Base-by-base conservation (phyloP, 306 rosid species). In the Ammopiptanthus mongolicus region DNA sequence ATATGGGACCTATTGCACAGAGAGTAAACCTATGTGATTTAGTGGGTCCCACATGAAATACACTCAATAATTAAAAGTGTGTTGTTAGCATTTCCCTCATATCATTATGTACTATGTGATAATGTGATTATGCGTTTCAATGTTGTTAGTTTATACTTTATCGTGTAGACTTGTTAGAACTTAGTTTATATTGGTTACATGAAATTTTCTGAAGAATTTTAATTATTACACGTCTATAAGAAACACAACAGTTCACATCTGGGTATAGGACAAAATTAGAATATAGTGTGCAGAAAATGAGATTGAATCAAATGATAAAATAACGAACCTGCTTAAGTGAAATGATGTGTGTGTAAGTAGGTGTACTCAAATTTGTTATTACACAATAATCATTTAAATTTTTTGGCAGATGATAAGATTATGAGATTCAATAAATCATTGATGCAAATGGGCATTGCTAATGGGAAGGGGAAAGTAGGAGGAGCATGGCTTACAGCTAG, bases 401-500 rank as follows among this genome's bases (percentile, higher is more conserved):
- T 21, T 39, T 17, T 33, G 61, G 73, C 3, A 50, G 23, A 61
- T 59, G 31, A 12, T 19, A 31, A 50, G 25, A 47, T 37, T 33
- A 51, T 37, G 58, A 39, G 57, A 25, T 21, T 48, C 42, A 62
- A 48, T 12, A 9, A 73, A 73, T 10, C 5, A n/a, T 14, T 21
- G 59, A 75, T 65, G 66, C 48, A 73, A 58, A 71, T 4, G 65
- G 65, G 59, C 31, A 58, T 42, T 34, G 19, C 5, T 33, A 0
- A 4, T 39, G 52, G 14, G 29, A 64, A 42, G 61, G n/a, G 3
- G 13, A 44, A 21, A 67, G 58, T 1, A 25, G 6, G 41, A 69
- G 52, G 22, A 46, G 69, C 50, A 78, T n/a, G 39, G 25, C 87
- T 82, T 86, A 93, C 82, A 12, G 3, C 93, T 15, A 83, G 46